Conservation (phyloP, 2,329 filamentous ascomycete genomes). For the Colletotrichum somersetense region DNA sequence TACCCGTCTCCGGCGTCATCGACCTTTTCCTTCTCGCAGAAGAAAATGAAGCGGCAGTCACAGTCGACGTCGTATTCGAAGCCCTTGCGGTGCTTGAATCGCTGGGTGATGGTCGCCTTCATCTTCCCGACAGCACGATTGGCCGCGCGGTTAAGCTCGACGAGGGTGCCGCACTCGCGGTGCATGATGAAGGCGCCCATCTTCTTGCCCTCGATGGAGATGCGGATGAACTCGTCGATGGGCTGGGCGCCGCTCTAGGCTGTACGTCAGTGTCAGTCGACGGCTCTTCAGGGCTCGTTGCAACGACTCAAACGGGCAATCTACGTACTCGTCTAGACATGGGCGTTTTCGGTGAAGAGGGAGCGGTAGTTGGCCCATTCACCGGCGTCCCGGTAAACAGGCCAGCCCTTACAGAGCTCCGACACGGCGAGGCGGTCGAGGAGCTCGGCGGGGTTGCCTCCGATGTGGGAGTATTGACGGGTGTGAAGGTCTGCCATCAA, state of each 20-base stretch:
- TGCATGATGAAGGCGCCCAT: conserved; percentile 69
- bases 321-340: conserved; percentile 63
- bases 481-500: conserved; percentile 38
- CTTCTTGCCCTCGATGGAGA: conserved; percentile 64
- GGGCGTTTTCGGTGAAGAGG: conserved; percentile 60
- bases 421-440: conserved; percentile 60
- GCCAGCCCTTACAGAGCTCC: conserved; percentile 67
- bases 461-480: conserved; percentile 57
- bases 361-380: conserved; percentile 66
- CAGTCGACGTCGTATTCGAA: conserved; percentile 63
- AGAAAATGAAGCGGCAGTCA: conserved; percentile 64
- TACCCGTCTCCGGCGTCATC: not conserved
- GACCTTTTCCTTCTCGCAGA: conserved; percentile 52
- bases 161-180: conserved; percentile 63
- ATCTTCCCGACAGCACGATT: conserved; percentile 63
- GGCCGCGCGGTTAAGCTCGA: conserved; percentile 56
- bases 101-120: conserved; percentile 67
- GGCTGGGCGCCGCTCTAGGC: conserved; percentile 57
- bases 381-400: conserved; percentile 65
- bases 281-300: too few species aligned
- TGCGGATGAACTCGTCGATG: conserved; percentile 58
- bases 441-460: conserved; percentile 56
- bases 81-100: conserved; percentile 53
- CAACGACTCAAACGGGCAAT: not conserved
- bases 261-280: conserved; percentile 41